Base-by-base conservation (phyloP, 2,329 filamentous ascomycete species). In the Colletotrichum sp. region DNA sequence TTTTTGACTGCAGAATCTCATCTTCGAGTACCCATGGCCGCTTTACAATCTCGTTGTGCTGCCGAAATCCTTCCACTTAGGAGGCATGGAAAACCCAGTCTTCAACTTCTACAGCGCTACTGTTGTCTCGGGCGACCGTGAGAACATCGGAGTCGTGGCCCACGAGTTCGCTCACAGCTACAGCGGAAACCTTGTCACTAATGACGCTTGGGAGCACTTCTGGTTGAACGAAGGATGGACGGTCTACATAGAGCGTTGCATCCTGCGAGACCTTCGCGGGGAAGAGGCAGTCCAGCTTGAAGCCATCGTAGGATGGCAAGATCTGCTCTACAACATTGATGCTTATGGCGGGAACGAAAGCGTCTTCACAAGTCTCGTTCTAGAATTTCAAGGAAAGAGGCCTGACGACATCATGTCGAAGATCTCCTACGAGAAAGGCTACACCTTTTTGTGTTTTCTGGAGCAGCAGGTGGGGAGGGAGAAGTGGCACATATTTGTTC, bases 31-130 rank as follows among this genome's bases (percentile, higher is more conserved):
- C 84, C 92, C 92, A 75, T 99, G 96, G 96, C 96, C 95, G 22
- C 93, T 96, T 79, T 99, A 99, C 88, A 99, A 99, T 79, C 95
- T 98, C 12, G 88, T 99, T 22, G 94, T 98, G 10, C 88, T 98
- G 30, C 96, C 96, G 2, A 57, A 26, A 1, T 72, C 70, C 2
- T 72, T 72, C 7, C 70, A 72, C 22, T 15, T 72, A 4, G 70
- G 70, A 24, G 70, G 70, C 4, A 96, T 95, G 94, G 95, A 98
- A 84, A 98, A 98, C 83, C 96, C 96, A 0, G 92, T 98, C 72
- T 98, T 94, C 86, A 98, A 96, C 0, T 98, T 98, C 83, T 96
- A 96, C 2, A 99, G 96, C 3, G 96, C 96, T 2, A 98, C 95
- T 39, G 32, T 39, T 6, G 32, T 67, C 48, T 72, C 70, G 12